Evolutionary conservation across 805 yeast genomes (phyloP).

Genomic region (Teunomyces barrocoloradensis): DNA sequence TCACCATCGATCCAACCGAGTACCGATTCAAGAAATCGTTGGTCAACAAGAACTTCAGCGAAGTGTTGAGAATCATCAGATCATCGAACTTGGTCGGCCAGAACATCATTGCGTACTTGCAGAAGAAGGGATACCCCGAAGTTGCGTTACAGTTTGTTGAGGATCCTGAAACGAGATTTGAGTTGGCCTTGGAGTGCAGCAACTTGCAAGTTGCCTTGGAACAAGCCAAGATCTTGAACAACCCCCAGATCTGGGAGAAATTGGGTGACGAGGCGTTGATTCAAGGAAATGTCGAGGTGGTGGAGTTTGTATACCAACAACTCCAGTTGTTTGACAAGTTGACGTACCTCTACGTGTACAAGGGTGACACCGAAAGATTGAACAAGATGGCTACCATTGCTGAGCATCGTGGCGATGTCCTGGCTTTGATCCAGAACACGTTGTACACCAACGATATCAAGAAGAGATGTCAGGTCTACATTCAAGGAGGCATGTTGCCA

Average conservation of each 20-base stretch:
- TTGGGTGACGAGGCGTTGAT: conserved; percentile 81
- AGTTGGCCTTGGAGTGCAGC: conserved; percentile 91
- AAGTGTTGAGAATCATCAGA: conserved; percentile 85
- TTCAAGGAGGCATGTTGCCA: conserved; percentile 77
- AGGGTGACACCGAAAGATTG: conserved; percentile 77
- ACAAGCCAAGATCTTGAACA: conserved; percentile 79
- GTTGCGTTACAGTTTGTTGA: conserved; percentile 95
- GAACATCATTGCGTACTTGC: conserved; percentile 91
- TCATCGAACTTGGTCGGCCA: conserved; percentile 94
- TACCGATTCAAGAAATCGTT: conserved; percentile 93
- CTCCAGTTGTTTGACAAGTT: conserved; percentile 83
- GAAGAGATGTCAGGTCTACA: conserved; percentile 69
- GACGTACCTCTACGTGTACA: conserved; percentile 80
- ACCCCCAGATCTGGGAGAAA: conserved; percentile 70
- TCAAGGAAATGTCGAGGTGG: conserved; percentile 85
- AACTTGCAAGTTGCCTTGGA: conserved; percentile 81
- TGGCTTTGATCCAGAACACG: conserved; percentile 80
- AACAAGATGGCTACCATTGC: conserved; percentile 87
- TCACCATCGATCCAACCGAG: conserved; percentile 91
- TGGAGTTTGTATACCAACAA: conserved; percentile 86
- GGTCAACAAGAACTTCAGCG: conserved; percentile 84
- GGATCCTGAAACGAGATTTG: conserved; percentile 95
- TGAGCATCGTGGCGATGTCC: conserved; percentile 77
- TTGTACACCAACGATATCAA: conserved; percentile 72
- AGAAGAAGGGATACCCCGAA: conserved; percentile 95